Base-by-base conservation (phyloP, 2,329 filamentous ascomycete species). In the Sporothrix curviconia region DNA sequence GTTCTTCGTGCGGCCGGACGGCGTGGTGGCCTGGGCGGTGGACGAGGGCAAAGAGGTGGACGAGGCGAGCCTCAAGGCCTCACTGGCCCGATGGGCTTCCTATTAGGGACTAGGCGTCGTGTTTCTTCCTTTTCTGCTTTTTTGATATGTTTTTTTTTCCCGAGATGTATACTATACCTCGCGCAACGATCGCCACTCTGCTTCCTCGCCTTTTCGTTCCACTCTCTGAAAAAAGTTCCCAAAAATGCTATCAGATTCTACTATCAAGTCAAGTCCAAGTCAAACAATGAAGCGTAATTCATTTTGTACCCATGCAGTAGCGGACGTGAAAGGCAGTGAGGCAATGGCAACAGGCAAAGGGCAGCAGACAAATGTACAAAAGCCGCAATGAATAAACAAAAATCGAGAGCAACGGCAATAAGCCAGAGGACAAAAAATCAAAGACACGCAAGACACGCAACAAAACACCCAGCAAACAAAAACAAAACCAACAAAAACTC, bases 11-110 rank as follows among this genome's bases (percentile, higher is more conserved):
- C 56, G 56, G 11, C 49, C 56, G n/a, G 56, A 58, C 25, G 56
- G 56, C 7, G 40, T 58, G 25, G 56, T 58, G 22, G 56, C 56
- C 24, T 58, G 56, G 56, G 47, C 49, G 12, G 50, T 53, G 2
- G 50, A 53, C 17, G 50, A 42, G 15, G 37, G 37, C 9, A 19
- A n/a, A 24, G 54, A 56, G 3, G 32, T 34, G 15, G 43, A 47
- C 30, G 22, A 7, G 8, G 32, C 39, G 1, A 24, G n/a, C 7
- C 7, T 49, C n/a, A 24, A 49, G 43, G 24, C 32, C 12, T 42
- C 24, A 34, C n/a, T 49, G 24, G 43, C 30, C 2, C 44, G 40
- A n/a, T 56, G 53, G 53, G 47, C 42, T 32, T 14, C 50, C 3
- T 53, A 17, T 19, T 53, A 49, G 25, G 12, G 24, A 8, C 11